Percentiles rank a stretch among this genome's conserved stretches.
Evolutionary conservation across 192 early-diverging fungal species (phyloP).

Genomic region (Thoreauomyces humboldtii): DNA sequence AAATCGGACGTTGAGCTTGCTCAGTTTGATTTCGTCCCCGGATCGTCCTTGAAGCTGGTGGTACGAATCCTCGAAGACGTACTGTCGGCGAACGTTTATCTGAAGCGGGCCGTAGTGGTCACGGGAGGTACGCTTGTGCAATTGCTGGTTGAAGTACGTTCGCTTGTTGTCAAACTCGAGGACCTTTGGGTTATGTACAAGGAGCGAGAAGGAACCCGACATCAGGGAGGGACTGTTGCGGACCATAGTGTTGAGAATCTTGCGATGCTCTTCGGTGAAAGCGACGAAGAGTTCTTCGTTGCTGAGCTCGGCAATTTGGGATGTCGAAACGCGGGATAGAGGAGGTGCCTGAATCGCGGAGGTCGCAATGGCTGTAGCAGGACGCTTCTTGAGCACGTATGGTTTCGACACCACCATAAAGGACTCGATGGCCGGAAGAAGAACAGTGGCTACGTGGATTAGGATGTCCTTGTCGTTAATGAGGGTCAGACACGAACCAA

Average conservation of each 20-base stretch:
- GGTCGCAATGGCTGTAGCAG: slow-evolving; percentile 20
- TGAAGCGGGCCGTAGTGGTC: slow-evolving; percentile 72
- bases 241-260: slow-evolving; percentile 96
- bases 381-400: slow-evolving; percentile 55
- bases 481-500: slow-evolving; percentile 69
- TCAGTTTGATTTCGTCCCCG: slow-evolving; percentile 91
- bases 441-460: slow-evolving; percentile 85
- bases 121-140: slow-evolving; percentile 77
- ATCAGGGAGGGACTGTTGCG: slow-evolving; percentile 94
- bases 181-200: slow-evolving; percentile 96
- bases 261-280: slow-evolving; percentile 92
- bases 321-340: slow-evolving; percentile 22
- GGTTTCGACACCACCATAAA: slow-evolving; percentile 98
- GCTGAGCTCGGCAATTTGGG: slow-evolving; percentile 25
- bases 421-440: slow-evolving; percentile 92
- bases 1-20: slow-evolving; percentile 90
- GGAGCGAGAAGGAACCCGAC: slow-evolving; percentile 93
- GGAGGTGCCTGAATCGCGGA: not conserved
- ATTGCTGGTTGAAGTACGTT: slow-evolving; percentile 93
- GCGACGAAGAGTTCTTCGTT: slow-evolving; percentile 75
- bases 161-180: slow-evolving; percentile 99
- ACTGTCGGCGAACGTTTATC: slow-evolving; percentile 87
- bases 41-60: slow-evolving; percentile 85
- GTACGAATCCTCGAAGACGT: slow-evolving; percentile 97
- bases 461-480: slow-evolving; percentile 70